Base-by-base conservation (phyloP, 192 early-diverging fungal genomes). In the Diversispora eburnea region DNA sequence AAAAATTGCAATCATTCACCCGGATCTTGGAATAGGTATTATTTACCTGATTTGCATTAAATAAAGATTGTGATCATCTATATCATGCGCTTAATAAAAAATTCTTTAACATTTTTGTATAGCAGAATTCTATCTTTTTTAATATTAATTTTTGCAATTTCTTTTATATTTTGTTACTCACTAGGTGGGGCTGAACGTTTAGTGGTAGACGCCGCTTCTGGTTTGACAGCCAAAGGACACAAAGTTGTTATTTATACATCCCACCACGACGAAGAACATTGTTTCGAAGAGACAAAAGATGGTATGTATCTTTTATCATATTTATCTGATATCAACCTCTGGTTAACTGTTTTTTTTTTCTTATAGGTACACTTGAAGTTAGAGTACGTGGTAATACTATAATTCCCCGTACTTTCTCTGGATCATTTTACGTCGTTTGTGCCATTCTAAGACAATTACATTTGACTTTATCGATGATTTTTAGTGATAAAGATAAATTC, bases 111-210 rank as follows among this genome's bases (percentile, higher is more conserved):
- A 33, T 33, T 33, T 33, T 33, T 9, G n/a, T 33, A 54, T 19
- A 22, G 19, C 6, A 39, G 0, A 17, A 51, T 4, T 76, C 9
- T 49, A 13, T 5, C 49, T n/a, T 9, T 58, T 13, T 68, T 79
- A 45, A 25, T 0, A 22, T 69, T 74, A 13, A 61, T 60, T 56
- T 5, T 17, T 46, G 22, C 4, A 48, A 0, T 22, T 9, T 39
- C 22, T 54, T 63, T 42, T 20, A 39, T 10, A 1, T 8, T 33
- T 33, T 33, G 2, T 33, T 33, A 2, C 2, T 33, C 25, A 33
- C 15, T 74, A 88, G 92, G 95, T 72, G 96, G 96, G 33, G 96
- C 96, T 5, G 96, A 98, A 79, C 86, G 96, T 19, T 85, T 98
- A 17, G 91, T 98, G 0, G 94, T 98, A 12, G 96, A 98, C 82